Evolutionary conservation across 495 filamentous ascomycete genomes (phyloP).

Genomic region (Xylaria flabelliformis): DNA sequence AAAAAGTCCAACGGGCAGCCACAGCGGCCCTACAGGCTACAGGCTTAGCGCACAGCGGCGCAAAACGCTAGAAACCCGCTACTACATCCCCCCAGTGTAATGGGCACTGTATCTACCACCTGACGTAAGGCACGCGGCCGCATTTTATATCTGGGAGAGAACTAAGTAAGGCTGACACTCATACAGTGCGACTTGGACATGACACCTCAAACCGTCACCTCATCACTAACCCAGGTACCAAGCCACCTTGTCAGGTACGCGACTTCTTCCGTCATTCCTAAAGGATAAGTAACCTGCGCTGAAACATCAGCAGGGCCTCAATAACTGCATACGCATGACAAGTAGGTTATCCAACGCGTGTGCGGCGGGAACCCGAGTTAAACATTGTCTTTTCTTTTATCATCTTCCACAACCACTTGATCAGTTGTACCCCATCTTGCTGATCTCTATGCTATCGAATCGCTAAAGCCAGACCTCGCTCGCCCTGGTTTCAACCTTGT

Average conservation of each 20-base stretch:
- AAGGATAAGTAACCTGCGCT: slow-evolving; percentile 4
- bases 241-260: not conserved
- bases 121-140: not conserved
- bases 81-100: no score
- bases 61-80: not conserved
- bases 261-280: not conserved
- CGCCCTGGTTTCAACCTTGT: slow-evolving; percentile 3
- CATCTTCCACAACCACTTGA: not conserved
- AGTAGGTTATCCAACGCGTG: no score
- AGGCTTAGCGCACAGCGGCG: not conserved
- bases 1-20: not conserved
- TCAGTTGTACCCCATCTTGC: not conserved
- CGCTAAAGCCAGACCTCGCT: not conserved
- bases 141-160: not conserved
- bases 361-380: not conserved
- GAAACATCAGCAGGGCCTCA: not conserved
- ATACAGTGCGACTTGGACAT: slow-evolving; percentile 5
- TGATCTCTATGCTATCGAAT: slow-evolving; percentile 2
- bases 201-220: not conserved
- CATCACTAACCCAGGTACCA: not conserved
- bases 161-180: not conserved
- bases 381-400: not conserved
- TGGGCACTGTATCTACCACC: not conserved
- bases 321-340: not conserved
- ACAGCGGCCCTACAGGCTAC: not conserved